Conservation (phyloP, 2,329 filamentous ascomycete genomes). For the Colletotrichum sojae region DNA sequence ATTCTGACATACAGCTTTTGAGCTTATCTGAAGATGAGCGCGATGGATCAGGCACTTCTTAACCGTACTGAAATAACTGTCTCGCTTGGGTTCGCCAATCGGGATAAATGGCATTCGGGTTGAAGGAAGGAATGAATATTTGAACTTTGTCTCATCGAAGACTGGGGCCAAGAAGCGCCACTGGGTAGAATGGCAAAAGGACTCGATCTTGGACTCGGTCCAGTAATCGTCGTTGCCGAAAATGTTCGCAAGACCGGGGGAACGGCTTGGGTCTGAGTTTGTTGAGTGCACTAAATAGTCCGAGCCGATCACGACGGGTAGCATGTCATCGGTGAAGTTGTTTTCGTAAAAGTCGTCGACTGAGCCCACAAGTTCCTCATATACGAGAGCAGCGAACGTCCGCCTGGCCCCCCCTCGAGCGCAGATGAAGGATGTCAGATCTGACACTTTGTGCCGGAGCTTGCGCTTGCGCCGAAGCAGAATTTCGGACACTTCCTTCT, state of each 20-base stretch:
- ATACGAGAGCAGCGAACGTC: constrained; percentile 1
- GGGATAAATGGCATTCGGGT: not conserved
- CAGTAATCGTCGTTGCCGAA: not conserved
- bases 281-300: too few species aligned
- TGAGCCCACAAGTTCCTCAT: accelerated
- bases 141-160: constrained; percentile 3
- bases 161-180: constrained; percentile 4
- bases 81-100: accelerated
- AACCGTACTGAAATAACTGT: constrained; percentile 14
- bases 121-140: not conserved
- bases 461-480: not conserved
- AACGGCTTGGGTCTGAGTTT: not conserved
- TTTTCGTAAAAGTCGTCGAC: not conserved
- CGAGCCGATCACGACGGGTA: not conserved
- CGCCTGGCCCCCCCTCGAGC: not conserved
- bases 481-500: not conserved
- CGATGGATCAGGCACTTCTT: not conserved
- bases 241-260: not conserved
- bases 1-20: not conserved
- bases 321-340: not conserved
- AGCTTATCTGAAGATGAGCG: not conserved
- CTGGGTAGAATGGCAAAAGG: not conserved
- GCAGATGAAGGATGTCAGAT: not conserved
- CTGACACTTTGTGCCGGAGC: accelerated
- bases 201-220: not conserved